Percentiles rank a stretch among this genome's conserved stretches.
Evolutionary conservation across 1,139 yeast species (phyloP).

Genomic region (Candida neerlandica): DNA sequence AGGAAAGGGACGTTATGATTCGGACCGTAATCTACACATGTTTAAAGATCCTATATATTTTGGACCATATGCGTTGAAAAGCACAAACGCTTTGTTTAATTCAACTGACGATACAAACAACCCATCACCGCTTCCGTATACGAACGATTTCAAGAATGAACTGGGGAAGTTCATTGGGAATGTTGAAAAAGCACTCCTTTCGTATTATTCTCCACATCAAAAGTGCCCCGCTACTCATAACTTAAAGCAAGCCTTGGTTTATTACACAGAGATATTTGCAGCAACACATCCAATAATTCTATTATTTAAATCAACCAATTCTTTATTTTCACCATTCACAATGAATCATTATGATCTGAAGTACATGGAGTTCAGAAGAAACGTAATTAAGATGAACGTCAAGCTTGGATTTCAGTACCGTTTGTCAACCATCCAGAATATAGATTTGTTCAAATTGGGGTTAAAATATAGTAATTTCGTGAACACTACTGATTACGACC

Average conservation of each 20-base stretch:
- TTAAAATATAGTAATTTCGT: constrained; percentile 13
- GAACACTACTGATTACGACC: neutral
- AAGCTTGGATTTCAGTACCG: neutral
- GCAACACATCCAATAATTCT: constrained; percentile 35
- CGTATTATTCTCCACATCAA: constrained; percentile 18
- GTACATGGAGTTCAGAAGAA: constrained; percentile 5
- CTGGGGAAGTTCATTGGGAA: neutral
- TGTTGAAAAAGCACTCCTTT: neutral
- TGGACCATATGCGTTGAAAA: constrained; percentile 9
- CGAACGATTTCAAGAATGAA: neutral
- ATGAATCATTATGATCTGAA: constrained; percentile 30
- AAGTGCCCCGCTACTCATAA: constrained; percentile 18
- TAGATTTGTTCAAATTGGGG: constrained; percentile 36
- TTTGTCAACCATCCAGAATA: constrained; percentile 13
- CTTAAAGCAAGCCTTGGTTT: constrained; percentile 25
- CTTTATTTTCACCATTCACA: constrained; percentile 32
- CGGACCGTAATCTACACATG: neutral
- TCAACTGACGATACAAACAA: neutral
- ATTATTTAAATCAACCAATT: constrained; percentile 30
- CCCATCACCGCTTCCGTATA: neutral
- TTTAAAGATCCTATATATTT: constrained; percentile 10
- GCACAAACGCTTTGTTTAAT: constrained; percentile 8
- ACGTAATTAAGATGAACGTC: neutral
- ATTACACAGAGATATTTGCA: constrained; percentile 31
- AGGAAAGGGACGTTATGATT: neutral